Percentiles rank a stretch among this genome's conserved stretches.
phyloP scores from a whole-genome alignment of 176 grass and related monocot genomes.

The Bonia amplexicaulis region DNA sequence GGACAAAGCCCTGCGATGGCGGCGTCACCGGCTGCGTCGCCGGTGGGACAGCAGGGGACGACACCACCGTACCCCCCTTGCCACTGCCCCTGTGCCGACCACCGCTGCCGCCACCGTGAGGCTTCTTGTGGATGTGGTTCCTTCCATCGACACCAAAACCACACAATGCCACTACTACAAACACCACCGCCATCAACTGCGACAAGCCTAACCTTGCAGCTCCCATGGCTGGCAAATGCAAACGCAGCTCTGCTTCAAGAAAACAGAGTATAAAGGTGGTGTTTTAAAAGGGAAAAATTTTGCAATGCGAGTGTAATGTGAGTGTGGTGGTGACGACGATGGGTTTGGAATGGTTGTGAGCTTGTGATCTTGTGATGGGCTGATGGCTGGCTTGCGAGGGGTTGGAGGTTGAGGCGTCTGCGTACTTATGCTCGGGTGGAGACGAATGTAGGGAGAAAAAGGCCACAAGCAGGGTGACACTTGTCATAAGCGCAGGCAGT shows the following conservation, averaged over 20 bases:
- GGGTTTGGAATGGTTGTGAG: background rate
- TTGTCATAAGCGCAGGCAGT: background rate
- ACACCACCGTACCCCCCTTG: slow-evolving; percentile 15
- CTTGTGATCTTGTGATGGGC: background rate
- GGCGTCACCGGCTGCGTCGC: background rate
- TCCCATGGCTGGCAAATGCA: slow-evolving; percentile 10
- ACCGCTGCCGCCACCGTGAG: background rate
- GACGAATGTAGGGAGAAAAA: background rate
- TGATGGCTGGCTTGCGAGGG: background rate
- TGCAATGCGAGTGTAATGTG: background rate
- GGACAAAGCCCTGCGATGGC: slow-evolving; percentile 14
- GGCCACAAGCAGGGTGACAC: background rate
- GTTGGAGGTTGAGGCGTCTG: slow-evolving; percentile 20
- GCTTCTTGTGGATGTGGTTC: slow-evolving; percentile 68
- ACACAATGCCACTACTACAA: slow-evolving; percentile 17
- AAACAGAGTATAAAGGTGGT: background rate
- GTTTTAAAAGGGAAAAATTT: background rate
- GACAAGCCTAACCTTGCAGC: background rate
- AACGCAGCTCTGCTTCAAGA: background rate
- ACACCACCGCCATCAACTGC: slow-evolving; percentile 10
- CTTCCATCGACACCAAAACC: slow-evolving; percentile 35
- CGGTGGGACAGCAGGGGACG: slow-evolving; percentile 29
- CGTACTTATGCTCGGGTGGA: background rate
- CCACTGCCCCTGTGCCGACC: slow-evolving; percentile 16
- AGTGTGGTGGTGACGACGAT: background rate